Evolutionary conservation across 371 early-diverging fungal species (phyloP).

Genomic region (Amoeboaphelidium protococcarum): DNA sequence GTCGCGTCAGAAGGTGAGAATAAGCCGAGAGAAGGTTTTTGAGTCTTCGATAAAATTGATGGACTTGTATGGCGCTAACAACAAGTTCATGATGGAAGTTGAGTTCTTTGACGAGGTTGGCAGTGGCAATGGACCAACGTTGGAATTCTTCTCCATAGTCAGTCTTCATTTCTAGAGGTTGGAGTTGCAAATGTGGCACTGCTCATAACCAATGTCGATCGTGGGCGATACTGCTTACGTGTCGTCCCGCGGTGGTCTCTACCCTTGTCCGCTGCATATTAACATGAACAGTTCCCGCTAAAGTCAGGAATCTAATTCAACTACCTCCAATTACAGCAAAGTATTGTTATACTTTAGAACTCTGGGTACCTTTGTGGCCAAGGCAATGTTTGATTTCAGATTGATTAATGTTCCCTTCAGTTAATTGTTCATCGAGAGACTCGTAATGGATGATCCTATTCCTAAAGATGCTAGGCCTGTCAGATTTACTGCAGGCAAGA

Average conservation of each 20-base stretch:
- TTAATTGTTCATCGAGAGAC: constrained; percentile 38
- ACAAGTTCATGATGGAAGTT: constrained; percentile 41
- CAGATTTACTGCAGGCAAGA: too few relatives aligned
- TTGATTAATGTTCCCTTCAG: constrained; percentile 59
- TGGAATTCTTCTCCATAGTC: constrained; percentile 64
- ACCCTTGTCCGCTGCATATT: too few relatives aligned
- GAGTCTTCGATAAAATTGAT: constrained; percentile 53
- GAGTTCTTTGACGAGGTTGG: constrained; percentile 82
- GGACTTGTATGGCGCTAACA: constrained; percentile 36
- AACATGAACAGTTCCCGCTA: too few relatives aligned
- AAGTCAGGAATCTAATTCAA: too few relatives aligned
- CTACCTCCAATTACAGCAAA: too few relatives aligned
- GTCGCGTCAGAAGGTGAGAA: constrained; percentile 55
- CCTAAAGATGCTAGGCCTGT: too few relatives aligned
- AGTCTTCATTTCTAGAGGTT: too few relatives aligned
- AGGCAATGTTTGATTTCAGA: constrained; percentile 60
- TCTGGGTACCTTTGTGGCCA: constrained; percentile 62
- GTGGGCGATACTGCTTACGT: too few relatives aligned
- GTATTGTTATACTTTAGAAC: constrained; percentile 22
- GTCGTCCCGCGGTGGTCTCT: too few relatives aligned
- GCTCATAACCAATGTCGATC: too few relatives aligned
- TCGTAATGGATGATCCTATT: too few relatives aligned
- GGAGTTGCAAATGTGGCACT: too few relatives aligned
- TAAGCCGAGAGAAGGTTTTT: constrained; percentile 40
- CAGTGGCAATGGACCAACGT: constrained; percentile 72